Evolutionary conservation across 768 basidiomycete species (phyloP).

Genomic region (Pleurotus ostreatus): DNA sequence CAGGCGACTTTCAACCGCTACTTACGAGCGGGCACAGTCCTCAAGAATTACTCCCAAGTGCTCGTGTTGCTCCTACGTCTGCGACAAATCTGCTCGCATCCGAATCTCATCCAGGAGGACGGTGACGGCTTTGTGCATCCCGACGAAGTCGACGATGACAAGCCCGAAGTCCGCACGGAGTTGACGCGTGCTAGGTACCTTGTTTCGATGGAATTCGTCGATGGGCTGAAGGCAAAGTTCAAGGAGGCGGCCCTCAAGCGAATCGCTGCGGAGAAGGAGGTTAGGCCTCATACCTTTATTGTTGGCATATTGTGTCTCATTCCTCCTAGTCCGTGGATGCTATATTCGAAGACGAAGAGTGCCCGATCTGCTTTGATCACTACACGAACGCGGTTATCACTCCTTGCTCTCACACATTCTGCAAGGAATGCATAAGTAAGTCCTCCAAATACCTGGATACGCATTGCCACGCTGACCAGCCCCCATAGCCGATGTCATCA

Average conservation of each 20-base stretch:
- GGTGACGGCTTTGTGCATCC: conserved; percentile 39
- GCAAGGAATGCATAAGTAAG: conserved; percentile 54
- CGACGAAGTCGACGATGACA: conserved; percentile 26
- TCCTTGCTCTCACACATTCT: conserved; percentile 58
- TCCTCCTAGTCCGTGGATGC: conserved; percentile 39
- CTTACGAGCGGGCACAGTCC: conserved; percentile 57
- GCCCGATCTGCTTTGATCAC: conserved; percentile 63
- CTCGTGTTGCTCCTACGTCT: conserved; percentile 48
- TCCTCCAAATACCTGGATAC: background rate
- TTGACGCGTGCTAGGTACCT: conserved; percentile 40
- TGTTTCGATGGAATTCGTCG: conserved; percentile 46
- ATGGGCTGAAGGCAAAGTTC: conserved; percentile 42
- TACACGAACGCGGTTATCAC: conserved; percentile 54
- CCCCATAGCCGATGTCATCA: conserved; percentile 38
- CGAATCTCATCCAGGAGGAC: conserved; percentile 59
- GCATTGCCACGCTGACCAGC: background rate
- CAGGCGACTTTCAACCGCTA: conserved; percentile 65
- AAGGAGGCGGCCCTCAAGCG: conserved; percentile 36
- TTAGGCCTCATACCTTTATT: conserved; percentile 16
- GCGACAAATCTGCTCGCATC: conserved; percentile 67
- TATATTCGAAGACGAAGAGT: conserved; percentile 52
- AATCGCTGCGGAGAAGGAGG: conserved; percentile 52
- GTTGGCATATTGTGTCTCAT: background rate
- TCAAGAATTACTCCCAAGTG: conserved; percentile 64
- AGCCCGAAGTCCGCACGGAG: conserved; percentile 32